These are phyloP conservation scores for Nigrograna mackinnonii DNA, from an alignment of 2,329 filamentous ascomycete species.

Conservation along the genomic window DNA sequence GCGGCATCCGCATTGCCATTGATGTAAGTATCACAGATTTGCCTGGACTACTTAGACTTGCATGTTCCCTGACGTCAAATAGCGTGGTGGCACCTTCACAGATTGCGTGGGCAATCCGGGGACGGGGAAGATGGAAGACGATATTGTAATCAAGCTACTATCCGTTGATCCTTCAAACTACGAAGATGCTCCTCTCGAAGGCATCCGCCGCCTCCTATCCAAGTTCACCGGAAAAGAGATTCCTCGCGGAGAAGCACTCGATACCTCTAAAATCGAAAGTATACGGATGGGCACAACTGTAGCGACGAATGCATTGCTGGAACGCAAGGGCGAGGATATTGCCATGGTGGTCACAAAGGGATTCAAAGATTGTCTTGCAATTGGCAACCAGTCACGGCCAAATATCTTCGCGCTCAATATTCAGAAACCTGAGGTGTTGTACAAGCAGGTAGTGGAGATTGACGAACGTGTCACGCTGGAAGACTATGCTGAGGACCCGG, in stretches of 20 bases:
- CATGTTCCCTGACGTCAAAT: slow-evolving; percentile 12
- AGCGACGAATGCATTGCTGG: slow-evolving; percentile 87
- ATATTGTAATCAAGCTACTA: slow-evolving; percentile 83
- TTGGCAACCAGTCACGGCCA: slow-evolving; percentile 88
- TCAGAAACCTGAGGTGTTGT: slow-evolving; percentile 82
- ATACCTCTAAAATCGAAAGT: slow-evolving; percentile 82
- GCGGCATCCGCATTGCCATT: slow-evolving; percentile 76
- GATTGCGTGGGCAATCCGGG: slow-evolving; percentile 85
- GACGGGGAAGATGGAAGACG: slow-evolving; percentile 69
- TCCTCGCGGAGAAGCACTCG: slow-evolving; percentile 76
- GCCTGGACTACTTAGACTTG: background rate
- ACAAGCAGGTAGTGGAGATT: slow-evolving; percentile 83
- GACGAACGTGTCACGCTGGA: slow-evolving; percentile 90
- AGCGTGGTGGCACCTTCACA: slow-evolving; percentile 87
- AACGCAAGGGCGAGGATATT: slow-evolving; percentile 87
- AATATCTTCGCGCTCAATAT: slow-evolving; percentile 92
- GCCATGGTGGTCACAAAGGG: slow-evolving; percentile 86
- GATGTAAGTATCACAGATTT: slow-evolving; percentile 35
- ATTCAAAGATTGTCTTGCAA: slow-evolving; percentile 84
- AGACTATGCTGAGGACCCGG: slow-evolving; percentile 87
- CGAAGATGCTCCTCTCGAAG: slow-evolving; percentile 86
- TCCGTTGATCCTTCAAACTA: slow-evolving; percentile 92
- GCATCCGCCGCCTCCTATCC: slow-evolving; percentile 83
- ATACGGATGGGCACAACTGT: slow-evolving; percentile 97
- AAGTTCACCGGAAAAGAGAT: slow-evolving; percentile 76